Base-by-base conservation (phyloP, 164 flowering plant species). In the Vitis amurensis region DNA sequence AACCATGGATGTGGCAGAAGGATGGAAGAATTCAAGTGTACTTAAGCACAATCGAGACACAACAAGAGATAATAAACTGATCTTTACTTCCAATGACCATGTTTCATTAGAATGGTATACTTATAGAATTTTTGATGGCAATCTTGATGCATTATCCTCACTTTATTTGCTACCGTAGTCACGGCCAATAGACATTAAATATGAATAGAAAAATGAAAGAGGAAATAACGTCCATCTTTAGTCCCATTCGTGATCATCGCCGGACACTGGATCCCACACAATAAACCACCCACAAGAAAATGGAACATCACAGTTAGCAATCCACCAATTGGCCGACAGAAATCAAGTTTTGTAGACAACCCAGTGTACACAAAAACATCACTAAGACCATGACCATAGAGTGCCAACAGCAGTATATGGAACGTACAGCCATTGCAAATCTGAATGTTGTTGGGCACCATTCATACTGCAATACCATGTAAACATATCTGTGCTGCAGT, bases 261-360 rank as follows among this genome's bases (percentile, higher is more conserved):
- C 44, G 0, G 44, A 31, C 44, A 31, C 44, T 6, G 3, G 1
- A 31, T 68, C 58, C 55, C 50, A 11, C 64, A 59, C 49, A 60
- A 7, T 16, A 59, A 68, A 68, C 57, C 48, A 59, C n/a, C 1
- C 1, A 68, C 37, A 48, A 59, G 14, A 19, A 27, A 68, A 68
- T 17, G 48, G 9, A 19, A 68, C 57, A 59, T 1, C 10, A 59
- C 71, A 68, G 50, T 59, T 59, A 4, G 59, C 13, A n/a, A 8
- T 66, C 68, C 1, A 55, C 47, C n/a, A 66, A 29, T 65, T 65
- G 58, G 2, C 44, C 68, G 51, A 65, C 68, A 17, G 58, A 65
- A 65, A 65, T 50, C 3, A 55, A 49, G 27, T n/a, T 30, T 66
- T 7, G 59, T 13, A 19, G 59, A 66, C 11, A 66, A n/a, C 14